These are phyloP conservation scores for Clarireedia hainanense DNA, from an alignment of 2,329 filamentous ascomycete genomes.

Conservation along the genomic window DNA sequence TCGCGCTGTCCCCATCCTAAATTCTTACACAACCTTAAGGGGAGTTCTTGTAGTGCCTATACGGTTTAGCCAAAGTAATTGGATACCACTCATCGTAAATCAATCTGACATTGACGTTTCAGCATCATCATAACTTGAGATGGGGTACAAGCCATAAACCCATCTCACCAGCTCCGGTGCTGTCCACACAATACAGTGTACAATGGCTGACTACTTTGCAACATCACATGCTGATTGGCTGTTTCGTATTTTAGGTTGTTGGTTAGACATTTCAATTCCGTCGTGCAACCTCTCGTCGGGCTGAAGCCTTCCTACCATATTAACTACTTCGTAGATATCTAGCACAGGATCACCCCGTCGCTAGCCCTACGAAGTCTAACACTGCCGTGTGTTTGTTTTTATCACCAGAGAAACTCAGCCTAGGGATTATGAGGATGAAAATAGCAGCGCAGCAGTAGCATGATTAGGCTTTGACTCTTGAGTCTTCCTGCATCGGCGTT, in stretches of 20 bases:
- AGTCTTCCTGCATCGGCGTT: background rate
- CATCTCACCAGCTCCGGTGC: too few relatives aligned
- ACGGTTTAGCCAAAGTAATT: background rate
- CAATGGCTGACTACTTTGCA: background rate
- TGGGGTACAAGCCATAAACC: too few relatives aligned
- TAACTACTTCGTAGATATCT: too few relatives aligned
- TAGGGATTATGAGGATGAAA: background rate
- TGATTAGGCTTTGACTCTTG: background rate
- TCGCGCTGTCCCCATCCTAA: background rate
- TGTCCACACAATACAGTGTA: background rate
- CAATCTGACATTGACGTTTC: background rate
- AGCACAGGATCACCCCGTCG: background rate
- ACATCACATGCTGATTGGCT: background rate
- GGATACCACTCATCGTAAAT: background rate
- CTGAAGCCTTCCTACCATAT: background rate
- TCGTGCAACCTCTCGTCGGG: background rate
- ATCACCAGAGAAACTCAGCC: too few relatives aligned
- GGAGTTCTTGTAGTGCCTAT: background rate
- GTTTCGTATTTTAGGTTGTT: background rate
- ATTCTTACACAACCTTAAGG: background rate
- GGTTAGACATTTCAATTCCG: background rate
- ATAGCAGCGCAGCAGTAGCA: background rate
- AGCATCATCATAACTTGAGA: too few relatives aligned
- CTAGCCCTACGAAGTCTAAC: background rate
- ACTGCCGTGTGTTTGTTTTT: background rate